These are phyloP conservation scores for Syzygium grande DNA, from an alignment of 345 rosid genomes.

Conservation along the genomic window DNA sequence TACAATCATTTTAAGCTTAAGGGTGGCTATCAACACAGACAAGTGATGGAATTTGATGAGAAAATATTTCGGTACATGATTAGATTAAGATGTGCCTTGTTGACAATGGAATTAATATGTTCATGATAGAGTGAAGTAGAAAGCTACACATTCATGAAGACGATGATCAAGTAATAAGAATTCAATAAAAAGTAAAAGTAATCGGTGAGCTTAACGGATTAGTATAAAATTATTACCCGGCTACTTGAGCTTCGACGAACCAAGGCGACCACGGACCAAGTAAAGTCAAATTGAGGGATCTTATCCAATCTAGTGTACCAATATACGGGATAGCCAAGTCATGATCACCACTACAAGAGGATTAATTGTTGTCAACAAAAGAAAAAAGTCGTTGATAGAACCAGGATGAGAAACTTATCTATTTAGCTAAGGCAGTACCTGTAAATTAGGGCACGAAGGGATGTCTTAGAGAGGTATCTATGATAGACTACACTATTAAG, in stretches of 20 bases:
- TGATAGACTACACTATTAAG: background rate
- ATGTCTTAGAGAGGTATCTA: conserved; percentile 5
- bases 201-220: background rate
- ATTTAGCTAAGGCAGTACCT: background rate
- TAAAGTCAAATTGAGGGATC: conserved; percentile 11
- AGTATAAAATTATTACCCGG: conserved; percentile 1
- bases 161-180: background rate
- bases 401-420: background rate
- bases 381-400: background rate
- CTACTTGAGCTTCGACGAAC: conserved; percentile 17
- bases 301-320: conserved; percentile 22
- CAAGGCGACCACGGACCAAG: conserved; percentile 16
- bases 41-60: background rate
- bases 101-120: background rate
- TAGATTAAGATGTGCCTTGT: background rate
- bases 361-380: background rate
- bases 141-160: background rate
- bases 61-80: background rate
- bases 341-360: conserved; percentile 22
- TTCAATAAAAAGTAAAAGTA: background rate
- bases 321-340: conserved; percentile 12
- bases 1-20: background rate
- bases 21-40: background rate
- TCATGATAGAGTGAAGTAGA: background rate
- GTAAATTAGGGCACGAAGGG: conserved; percentile 20